Percentiles rank a stretch among this genome's conserved stretches.
Conservation (phyloP, 2,329 filamentous ascomycete genomes). For the Geosmithia morbida region DNA sequence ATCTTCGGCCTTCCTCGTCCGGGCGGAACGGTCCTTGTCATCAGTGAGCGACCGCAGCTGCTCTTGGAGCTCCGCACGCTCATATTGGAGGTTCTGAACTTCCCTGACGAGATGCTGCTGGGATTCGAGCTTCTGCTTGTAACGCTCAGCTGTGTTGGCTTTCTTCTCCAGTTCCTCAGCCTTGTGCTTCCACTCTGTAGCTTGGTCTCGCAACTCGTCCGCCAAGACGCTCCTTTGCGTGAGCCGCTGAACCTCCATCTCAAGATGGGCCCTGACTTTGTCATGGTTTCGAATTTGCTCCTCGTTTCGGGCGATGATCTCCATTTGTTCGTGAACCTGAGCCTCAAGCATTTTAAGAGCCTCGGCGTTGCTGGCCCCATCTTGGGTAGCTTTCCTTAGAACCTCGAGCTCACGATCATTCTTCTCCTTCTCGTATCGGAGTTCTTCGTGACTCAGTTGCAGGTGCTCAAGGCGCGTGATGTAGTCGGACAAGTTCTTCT, state of each 20-base stretch:
- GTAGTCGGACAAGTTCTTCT: conserved; percentile 43
- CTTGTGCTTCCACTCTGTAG: conserved; percentile 42
- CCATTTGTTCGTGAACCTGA: conserved; percentile 51
- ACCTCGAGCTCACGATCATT: conserved; percentile 38
- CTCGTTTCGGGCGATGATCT: conserved; percentile 51
- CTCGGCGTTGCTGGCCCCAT: conserved; percentile 36
- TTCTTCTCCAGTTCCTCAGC: conserved; percentile 45
- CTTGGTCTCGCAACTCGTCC: conserved; percentile 41
- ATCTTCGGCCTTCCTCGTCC: conserved; percentile 20
- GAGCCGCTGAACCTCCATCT: conserved; percentile 35
- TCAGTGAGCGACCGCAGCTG: conserved; percentile 23
- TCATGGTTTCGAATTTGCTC: conserved; percentile 31
- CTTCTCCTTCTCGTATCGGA: conserved; percentile 48
- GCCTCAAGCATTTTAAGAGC: conserved; percentile 38
- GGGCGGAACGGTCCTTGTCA: conserved; percentile 17
- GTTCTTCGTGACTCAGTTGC: conserved; percentile 47
- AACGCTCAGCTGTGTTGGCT: conserved; percentile 47
- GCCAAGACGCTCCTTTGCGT: conserved; percentile 30
- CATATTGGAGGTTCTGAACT: conserved; percentile 37
- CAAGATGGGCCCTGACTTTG: conserved; percentile 33
- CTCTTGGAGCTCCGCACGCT: conserved; percentile 37
- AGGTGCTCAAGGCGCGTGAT: conserved; percentile 45
- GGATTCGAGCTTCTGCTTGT: conserved; percentile 47
- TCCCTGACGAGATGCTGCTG: conserved; percentile 41
- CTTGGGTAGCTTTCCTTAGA: conserved; percentile 30